A percentile compares a stretch with the other conserved stretches of the same genome.
phyloP scores from a whole-genome alignment of 768 basidiomycete genomes.

The Tephrocybe sp. region DNA sequence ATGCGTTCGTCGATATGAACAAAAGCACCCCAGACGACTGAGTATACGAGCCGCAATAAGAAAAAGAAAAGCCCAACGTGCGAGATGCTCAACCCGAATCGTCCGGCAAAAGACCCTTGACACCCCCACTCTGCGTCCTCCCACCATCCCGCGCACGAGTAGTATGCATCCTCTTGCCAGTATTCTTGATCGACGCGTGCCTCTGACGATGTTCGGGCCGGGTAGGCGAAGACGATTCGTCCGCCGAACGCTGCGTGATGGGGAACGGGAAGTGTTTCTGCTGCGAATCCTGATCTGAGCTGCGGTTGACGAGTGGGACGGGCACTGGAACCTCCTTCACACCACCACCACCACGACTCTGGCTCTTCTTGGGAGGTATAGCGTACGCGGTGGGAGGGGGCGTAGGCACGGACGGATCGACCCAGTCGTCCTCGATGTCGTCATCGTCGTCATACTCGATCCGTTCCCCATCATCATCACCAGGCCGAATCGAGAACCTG shows the following conservation, averaged over 20 bases:
- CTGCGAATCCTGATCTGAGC: conserved; percentile 7
- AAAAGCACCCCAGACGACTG: no score
- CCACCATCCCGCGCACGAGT: conserved; percentile 77
- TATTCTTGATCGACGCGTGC: conserved; percentile 21
- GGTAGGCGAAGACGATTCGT: conserved; percentile 13
- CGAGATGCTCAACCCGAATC: conserved; percentile 10
- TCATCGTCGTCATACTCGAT: conserved; percentile 51
- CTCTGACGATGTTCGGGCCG: conserved; percentile 17
- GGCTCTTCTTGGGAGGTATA: conserved; percentile 27
- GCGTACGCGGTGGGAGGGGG: conserved; percentile 18
- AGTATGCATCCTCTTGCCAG: conserved; percentile 59
- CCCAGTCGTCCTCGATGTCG: conserved; percentile 63
- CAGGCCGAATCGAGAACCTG: conserved; percentile 33
- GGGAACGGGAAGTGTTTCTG: conserved; percentile 65
- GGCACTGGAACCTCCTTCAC: conserved; percentile 38
- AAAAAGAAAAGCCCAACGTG: no score
- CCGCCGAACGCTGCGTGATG: conserved; percentile 35
- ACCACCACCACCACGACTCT: conserved; percentile 42
- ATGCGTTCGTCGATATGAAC: no score
- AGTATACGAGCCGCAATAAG: no score
- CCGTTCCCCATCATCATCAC: conserved; percentile 35
- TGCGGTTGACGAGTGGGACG: conserved; percentile 32
- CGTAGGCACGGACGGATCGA: conserved; percentile 57
- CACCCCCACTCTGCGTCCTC: conserved; percentile 83
- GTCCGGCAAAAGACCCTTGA: conserved; percentile 64